These are phyloP conservation scores for Yamadazyma blattariae DNA, from an alignment of 1,139 yeast species.

Conservation along the genomic window DNA sequence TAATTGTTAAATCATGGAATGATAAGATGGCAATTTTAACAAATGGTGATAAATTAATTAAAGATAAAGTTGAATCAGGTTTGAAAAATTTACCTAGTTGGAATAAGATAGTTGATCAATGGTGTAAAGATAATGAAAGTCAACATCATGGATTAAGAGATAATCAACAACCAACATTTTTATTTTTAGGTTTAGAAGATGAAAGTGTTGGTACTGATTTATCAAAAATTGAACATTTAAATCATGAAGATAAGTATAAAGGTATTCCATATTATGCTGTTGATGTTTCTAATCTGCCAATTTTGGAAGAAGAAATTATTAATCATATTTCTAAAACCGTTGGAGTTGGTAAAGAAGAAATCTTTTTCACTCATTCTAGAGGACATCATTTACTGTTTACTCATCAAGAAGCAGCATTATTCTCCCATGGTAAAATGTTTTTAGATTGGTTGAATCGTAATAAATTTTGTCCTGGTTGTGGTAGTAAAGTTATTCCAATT, in stretches of 20 bases:
- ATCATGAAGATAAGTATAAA: conserved; percentile 48
- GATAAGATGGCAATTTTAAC: conserved; percentile 33
- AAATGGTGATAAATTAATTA: conserved; percentile 31
- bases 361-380: conserved; percentile 32
- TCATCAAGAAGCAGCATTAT: conserved; percentile 58
- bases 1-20: conserved; percentile 28
- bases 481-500: conserved; percentile 61
- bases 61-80: conserved; percentile 14
- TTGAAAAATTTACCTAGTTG: conserved; percentile 20
- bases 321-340: conserved; percentile 15
- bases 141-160: conserved; percentile 32
- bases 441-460: conserved; percentile 81
- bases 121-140: conserved; percentile 34
- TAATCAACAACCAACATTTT: conserved; percentile 39
- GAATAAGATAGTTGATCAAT: conserved; percentile 20
- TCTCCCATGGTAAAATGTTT: conserved; percentile 81
- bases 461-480: conserved; percentile 88
- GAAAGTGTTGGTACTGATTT: conserved; percentile 40
- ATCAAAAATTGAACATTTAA: conserved; percentile 27
- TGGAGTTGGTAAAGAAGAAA: conserved; percentile 13
- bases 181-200: conserved; percentile 72
- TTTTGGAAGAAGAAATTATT: conserved; percentile 21
- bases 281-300: conserved; percentile 48
- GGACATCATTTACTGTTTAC: conserved; percentile 35
- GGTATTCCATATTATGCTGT: conserved; percentile 81